Base-by-base conservation (phyloP, 768 basidiomycete genomes). In the Daedaleopsis nitida region DNA sequence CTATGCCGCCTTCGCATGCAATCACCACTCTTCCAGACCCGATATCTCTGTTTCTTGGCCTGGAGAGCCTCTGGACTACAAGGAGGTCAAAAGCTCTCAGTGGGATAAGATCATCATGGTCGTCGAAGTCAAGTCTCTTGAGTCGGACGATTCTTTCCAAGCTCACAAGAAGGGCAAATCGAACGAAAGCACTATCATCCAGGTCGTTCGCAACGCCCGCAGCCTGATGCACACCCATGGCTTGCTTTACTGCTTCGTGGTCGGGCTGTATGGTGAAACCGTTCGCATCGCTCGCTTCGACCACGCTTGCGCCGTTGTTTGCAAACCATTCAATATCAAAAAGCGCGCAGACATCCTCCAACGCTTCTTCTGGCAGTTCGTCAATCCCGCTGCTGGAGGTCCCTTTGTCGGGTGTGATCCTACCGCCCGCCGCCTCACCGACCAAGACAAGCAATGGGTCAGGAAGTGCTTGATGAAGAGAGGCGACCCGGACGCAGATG, bases 281-380 rank as follows among this genome's bases (percentile, higher is more conserved):
- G 27, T 51, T 12, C 64, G 64, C 3, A 48, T 65, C n/a, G 54
- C 45, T 4, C 64, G 60, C 35, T 61, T 62, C 23, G 64, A 65
- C 44, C 60, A 55, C 21, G n/a, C 64, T 2, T 58, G 27, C 19
- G 57, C 35, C 4, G 23, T 65, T 10, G 59, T 55, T 32, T 58
- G 52, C 1, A 19, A 21, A 32, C 23, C 52, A 0, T 57, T 64
- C 58, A 50, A 43, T 12, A 47, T 58, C 37, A 35, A 50, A 23
- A 19, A 19, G n/a, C 3, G 44, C 14, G 48, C 58, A 9, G 32
- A 45, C 11, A 17, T 58, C 7, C 47, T 65, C 5, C 47, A 48
- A 19, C 39, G 54, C 13, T 65, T 65, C 43, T 32, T 65, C 10
- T 65, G 63, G 63, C 56, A 54, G 32, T 65, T 60, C 21, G 19